These are phyloP conservation scores for Aspergillus thermomutatus DNA, from an alignment of 2,329 filamentous ascomycete genomes.

Conservation along the genomic window DNA sequence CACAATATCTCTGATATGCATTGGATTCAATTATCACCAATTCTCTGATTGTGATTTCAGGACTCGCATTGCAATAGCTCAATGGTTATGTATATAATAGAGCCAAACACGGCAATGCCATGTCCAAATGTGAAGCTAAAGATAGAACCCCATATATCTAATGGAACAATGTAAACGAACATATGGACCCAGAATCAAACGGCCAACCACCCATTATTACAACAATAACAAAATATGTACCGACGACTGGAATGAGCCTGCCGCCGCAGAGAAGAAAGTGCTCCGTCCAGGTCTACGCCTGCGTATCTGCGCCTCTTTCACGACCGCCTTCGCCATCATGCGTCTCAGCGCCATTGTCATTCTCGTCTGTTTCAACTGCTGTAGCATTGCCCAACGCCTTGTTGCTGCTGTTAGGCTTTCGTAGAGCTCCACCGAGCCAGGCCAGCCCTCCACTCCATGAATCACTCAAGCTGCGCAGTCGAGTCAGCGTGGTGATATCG, in stretches of 20 bases:
- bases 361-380: neutral
- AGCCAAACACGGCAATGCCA: neutral
- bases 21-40: neutral
- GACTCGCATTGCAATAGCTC: neutral
- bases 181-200: neutral
- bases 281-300: constrained; percentile 1
- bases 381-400: neutral
- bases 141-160: neutral
- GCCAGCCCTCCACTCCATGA: constrained; percentile 34
- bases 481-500: constrained; percentile 17
- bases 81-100: neutral
- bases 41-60: no score
- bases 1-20: no score
- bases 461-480: constrained; percentile 37
- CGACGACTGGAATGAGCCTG: constrained; percentile 4
- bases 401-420: constrained; percentile 12
- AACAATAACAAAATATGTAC: constrained; percentile 8
- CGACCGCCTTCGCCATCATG: neutral
- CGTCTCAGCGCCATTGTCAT: neutral
- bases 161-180: neutral
- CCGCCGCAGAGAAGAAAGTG: constrained; percentile 1
- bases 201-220: neutral
- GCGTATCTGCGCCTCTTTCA: constrained; percentile 2
- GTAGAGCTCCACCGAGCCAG: constrained; percentile 34
- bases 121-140: neutral